These are phyloP conservation scores for Trametes meyenii DNA, from an alignment of 768 basidiomycete species.

Conservation along the genomic window DNA sequence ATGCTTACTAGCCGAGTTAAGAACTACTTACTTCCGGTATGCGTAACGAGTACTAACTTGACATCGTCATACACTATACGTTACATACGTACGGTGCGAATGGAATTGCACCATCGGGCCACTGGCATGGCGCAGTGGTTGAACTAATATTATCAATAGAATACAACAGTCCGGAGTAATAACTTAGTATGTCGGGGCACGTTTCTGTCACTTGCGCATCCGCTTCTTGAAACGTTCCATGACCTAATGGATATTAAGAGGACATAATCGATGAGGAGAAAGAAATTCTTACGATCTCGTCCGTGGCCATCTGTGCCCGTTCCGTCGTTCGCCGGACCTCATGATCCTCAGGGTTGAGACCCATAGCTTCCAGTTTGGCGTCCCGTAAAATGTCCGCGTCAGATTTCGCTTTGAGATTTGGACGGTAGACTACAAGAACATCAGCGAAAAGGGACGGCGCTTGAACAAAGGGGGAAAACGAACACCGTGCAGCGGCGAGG, in stretches of 20 bases:
- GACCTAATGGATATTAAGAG: slow-evolving; percentile 50
- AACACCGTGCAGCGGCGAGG: slow-evolving; percentile 86
- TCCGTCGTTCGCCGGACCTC: slow-evolving; percentile 46
- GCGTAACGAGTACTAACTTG: too few species aligned
- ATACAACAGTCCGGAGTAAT: background rate
- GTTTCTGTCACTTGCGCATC: slow-evolving; percentile 65
- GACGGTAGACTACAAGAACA: slow-evolving; percentile 72
- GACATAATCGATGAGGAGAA: background rate
- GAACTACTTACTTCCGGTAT: too few species aligned
- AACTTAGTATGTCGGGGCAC: background rate
- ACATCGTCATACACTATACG: too few species aligned
- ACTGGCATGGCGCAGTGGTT: background rate
- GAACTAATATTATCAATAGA: background rate
- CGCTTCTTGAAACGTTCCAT: slow-evolving; percentile 99
- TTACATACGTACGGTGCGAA: too few species aligned
- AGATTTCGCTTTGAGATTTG: slow-evolving; percentile 79
- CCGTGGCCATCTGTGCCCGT: slow-evolving; percentile 82
- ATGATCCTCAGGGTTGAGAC: slow-evolving; percentile 59
- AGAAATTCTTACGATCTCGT: slow-evolving; percentile 73
- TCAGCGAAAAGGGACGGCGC: slow-evolving; percentile 11
- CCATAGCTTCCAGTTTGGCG: slow-evolving; percentile 87
- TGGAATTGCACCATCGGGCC: background rate
- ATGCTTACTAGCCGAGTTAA: too few species aligned
- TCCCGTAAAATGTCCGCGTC: slow-evolving; percentile 88
- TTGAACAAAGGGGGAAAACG: slow-evolving; percentile 31